Evolutionary conservation across 495 filamentous ascomycete species (phyloP), one percentile per base, ranked within the genome.

Genomic region (Rostrohypoxylon terebratum): DNA sequence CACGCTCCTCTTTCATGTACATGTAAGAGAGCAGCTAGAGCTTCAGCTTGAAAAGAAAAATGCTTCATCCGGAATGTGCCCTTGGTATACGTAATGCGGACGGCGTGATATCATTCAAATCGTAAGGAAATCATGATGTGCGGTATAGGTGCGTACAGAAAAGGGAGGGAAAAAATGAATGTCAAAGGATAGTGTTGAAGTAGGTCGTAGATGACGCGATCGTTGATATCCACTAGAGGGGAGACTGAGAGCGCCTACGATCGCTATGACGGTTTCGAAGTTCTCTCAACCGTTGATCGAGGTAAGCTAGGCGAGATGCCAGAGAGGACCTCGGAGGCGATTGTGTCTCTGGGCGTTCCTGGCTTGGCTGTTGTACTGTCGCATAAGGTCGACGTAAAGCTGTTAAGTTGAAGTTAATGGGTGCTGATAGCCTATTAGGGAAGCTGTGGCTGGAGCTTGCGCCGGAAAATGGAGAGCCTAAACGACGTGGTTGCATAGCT

Each of bases 251-350:
- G 13, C 80, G 77, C 25, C 72, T 77, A 44, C 69, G 76, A 16
- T 75, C 67, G 13, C 59, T 57, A 34, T 79, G 75, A 38, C 78
- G 79, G 42, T 79, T 82, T 62, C 79, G 80, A 67, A 88, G 77
- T 55, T 87, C 82, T 74, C 82, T 84, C 53, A 88, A 80, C 47
- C 84, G 83, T 66, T 85, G 80, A 64, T 86, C 84, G 8, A 88
- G 77, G 48, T 86, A 84, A 31, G 83, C 81, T 31, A 87, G 74
- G n/a, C 85, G 84, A 53, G 80, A 78, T 48, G 82, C 77, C 47
- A 84, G 72, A 48, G 72, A 78, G 50, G 77, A 76, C 40, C 80
- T 81, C n/a, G 81, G 61, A 31, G 78, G 54, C 38, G 78, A 67
- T 9, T 81, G 67, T 16, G 74, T 66, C 11, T 66, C 54, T 16